These are phyloP conservation scores for Phyllostachys edulis DNA, from an alignment of 176 grass and related monocot genomes.

Conservation along the genomic window DNA sequence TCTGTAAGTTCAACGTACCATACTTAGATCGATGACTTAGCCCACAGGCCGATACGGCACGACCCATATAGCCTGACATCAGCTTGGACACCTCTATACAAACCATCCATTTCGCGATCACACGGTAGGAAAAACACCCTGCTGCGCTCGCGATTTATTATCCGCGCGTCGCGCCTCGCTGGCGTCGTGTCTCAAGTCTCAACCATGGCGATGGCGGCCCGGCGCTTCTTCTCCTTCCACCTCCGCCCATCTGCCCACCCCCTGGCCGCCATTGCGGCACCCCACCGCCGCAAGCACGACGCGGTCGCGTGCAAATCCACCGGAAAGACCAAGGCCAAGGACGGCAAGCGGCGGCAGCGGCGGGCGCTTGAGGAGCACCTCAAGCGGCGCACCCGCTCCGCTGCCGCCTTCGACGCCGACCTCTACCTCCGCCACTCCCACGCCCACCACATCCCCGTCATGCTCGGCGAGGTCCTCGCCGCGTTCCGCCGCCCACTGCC, in stretches of 20 bases:
- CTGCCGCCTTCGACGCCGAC: slow-evolving; percentile 50
- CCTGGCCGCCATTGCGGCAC: background rate
- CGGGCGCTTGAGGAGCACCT: slow-evolving; percentile 39
- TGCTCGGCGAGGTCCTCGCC: slow-evolving; percentile 74
- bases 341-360: slow-evolving; percentile 36
- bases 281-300: slow-evolving; percentile 25
- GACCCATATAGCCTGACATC: too few relatives aligned
- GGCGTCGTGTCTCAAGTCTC: background rate
- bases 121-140: background rate
- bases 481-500: slow-evolving; percentile 47
- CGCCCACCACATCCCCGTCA: slow-evolving; percentile 61
- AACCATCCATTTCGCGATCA: slow-evolving; percentile 20
- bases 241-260: slow-evolving; percentile 7
- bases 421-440: slow-evolving; percentile 57
- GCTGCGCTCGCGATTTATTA: background rate
- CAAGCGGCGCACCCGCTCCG: slow-evolving; percentile 84
- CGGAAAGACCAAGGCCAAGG: slow-evolving; percentile 14
- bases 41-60: too few relatives aligned
- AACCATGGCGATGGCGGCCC: slow-evolving; percentile 37
- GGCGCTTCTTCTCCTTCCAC: slow-evolving; percentile 41
- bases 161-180: background rate
- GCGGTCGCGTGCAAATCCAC: slow-evolving; percentile 28
- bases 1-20: too few relatives aligned
- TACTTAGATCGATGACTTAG: too few relatives aligned
- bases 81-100: background rate